Base-by-base conservation (phyloP, 1,284 basidiomycete species). In the Trametes pubescens region DNA sequence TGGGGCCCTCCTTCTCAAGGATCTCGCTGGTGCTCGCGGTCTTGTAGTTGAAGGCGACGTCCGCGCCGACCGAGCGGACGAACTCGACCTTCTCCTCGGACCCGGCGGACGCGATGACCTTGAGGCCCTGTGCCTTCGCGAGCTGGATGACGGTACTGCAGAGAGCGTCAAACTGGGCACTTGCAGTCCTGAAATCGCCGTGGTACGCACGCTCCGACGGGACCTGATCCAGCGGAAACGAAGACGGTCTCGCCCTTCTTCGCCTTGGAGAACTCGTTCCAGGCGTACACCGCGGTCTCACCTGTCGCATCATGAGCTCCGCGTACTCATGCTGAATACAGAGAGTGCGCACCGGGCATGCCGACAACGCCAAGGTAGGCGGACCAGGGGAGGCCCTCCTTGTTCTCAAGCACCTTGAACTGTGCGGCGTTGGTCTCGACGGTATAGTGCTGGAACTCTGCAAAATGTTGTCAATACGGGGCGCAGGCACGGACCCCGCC, bases 11-110 rank as follows among this genome's bases (percentile, higher is more conserved):
- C 70, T 84, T 81, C 67, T 80, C 78, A 67, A 92, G 81, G 2
- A 87, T 81, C 38, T 84, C 78, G 48, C 76, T 77, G 16, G 83
- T 84, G 55, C 75, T 75, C 16, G 74, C 75, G 0, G 78, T 83
- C 77, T 92, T 93, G 79, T 93, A 93, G 76, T 93, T 91, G 78
- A 93, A 86, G 0, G 82, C 86, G 14, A 86, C 82, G 71, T 93
- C 90, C 9, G 86, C 86, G 0, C 90, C 90, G 47, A 91, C 73
- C 43, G 82, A 74, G 66, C 84, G 83, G 70, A 91, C 80, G 74
- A 85, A 88, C 14, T 79, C 73, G 57, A 89, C 85, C 75, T 93
- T 94, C 54, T 88, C 86, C 10, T 86, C 81, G 0, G 87, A 86
- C 0, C 91, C 91, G 0, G 90, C 89, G 1, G 91, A 89, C 0